Conservation (phyloP, 441 rosid genomes). For the Hura crepitans region DNA sequence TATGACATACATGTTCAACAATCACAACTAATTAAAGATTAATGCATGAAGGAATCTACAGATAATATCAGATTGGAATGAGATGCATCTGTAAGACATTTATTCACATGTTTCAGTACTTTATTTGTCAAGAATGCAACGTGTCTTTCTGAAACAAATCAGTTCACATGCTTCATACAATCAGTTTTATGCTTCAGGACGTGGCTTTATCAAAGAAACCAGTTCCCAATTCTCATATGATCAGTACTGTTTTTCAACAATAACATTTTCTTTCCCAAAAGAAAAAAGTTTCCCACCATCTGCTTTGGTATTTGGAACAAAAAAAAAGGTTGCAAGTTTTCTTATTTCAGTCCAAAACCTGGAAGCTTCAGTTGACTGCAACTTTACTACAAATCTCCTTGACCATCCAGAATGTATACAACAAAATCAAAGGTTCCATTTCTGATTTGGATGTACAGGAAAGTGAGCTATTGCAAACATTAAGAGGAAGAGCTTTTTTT, state of each 20-base stretch:
- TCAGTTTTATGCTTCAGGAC: background rate
- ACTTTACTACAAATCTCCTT: background rate
- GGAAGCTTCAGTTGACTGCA: conserved; percentile 5
- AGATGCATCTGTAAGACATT: background rate
- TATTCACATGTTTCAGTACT: too few species aligned
- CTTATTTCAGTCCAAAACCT: background rate
- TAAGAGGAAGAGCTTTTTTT: background rate
- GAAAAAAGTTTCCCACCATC: background rate
- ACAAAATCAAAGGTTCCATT: background rate
- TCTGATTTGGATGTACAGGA: background rate
- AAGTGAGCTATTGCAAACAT: background rate
- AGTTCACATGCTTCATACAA: background rate
- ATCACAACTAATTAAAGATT: background rate
- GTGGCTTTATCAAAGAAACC: background rate
- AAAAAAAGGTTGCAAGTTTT: background rate
- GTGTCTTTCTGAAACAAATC: too few species aligned
- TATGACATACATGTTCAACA: background rate
- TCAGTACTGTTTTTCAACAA: background rate
- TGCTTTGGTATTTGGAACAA: too few species aligned
- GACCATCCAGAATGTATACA: background rate
- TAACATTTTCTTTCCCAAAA: background rate
- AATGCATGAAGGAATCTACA: background rate
- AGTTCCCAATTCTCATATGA: background rate
- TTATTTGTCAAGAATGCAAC: too few species aligned
- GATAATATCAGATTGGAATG: background rate